Conservation (phyloP, 139 green algal species). For the Closterium sp. region DNA sequence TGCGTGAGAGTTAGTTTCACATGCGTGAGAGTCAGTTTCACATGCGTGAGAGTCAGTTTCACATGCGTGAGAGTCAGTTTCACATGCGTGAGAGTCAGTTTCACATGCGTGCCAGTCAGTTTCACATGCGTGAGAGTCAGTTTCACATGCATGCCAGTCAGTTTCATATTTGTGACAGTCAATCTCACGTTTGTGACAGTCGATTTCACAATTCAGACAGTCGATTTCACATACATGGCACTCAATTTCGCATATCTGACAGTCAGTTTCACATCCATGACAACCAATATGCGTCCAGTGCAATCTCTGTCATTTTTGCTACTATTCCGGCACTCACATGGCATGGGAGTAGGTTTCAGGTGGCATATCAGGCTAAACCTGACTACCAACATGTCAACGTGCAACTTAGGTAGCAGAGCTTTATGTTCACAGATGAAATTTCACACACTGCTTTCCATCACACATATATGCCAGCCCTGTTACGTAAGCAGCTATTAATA, state of each 20-base stretch:
- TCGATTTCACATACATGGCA: neutral
- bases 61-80: neutral
- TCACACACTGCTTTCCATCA: too few relatives aligned
- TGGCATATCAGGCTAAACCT: too few relatives aligned
- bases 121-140: neutral
- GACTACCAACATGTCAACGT: too few relatives aligned
- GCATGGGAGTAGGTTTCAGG: too few relatives aligned
- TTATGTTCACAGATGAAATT: too few relatives aligned
- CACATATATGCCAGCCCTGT: neutral
- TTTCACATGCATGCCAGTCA: neutral
- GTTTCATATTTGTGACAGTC: neutral
- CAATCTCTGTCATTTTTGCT: too few relatives aligned
- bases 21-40: neutral
- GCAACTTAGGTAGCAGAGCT: too few relatives aligned
- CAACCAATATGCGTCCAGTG: neutral
- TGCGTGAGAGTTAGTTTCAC: too few relatives aligned
- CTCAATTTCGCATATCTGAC: neutral
- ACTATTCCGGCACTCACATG: too few relatives aligned
- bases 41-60: neutral
- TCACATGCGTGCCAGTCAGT: slow-evolving; percentile 40
- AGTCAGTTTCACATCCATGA: neutral
- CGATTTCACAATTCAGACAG: neutral
- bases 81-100: neutral
- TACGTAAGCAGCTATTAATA: neutral
- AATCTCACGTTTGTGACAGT: neutral